Evolutionary conservation across 257 asterid species (phyloP).

Genomic region (Solanum bulbocastanum): DNA sequence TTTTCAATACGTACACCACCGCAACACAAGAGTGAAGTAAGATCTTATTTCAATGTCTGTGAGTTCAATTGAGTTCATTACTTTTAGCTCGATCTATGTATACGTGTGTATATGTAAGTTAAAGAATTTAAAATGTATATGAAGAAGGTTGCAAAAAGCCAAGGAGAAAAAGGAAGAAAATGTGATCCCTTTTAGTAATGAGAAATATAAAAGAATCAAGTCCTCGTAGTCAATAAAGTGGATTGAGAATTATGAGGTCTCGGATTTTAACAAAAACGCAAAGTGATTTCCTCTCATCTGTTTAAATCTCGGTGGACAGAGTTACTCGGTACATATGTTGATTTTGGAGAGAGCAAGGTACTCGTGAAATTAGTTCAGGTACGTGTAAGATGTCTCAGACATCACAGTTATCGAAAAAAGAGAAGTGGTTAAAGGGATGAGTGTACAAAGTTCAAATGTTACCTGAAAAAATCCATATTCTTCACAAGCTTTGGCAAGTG

Average conservation of each 20-base stretch:
- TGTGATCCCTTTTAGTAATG: not conserved
- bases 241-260: not conserved
- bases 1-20: not conserved
- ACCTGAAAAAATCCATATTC: constrained; percentile 30
- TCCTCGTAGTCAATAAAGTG: not conserved
- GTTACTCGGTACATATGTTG: not conserved
- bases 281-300: not conserved
- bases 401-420: not conserved
- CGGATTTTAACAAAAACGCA: not conserved
- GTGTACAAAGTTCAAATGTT: not conserved
- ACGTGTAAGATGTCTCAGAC: not conserved
- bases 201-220: not conserved
- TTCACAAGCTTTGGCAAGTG: constrained; percentile 19
- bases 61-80: not conserved
- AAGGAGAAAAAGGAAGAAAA: not conserved
- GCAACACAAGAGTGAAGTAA: not conserved
- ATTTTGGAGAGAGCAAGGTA: not conserved
- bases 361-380: not conserved
- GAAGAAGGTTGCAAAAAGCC: not conserved
- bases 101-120: not conserved
- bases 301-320: not conserved
- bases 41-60: not conserved
- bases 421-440: not conserved
- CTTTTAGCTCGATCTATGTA: not conserved
- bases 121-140: not conserved